Evolutionary conservation across 768 basidiomycete genomes (phyloP), one percentile per base, ranked within the genome.

Genomic region (Strobilomyces echinocephalus): DNA sequence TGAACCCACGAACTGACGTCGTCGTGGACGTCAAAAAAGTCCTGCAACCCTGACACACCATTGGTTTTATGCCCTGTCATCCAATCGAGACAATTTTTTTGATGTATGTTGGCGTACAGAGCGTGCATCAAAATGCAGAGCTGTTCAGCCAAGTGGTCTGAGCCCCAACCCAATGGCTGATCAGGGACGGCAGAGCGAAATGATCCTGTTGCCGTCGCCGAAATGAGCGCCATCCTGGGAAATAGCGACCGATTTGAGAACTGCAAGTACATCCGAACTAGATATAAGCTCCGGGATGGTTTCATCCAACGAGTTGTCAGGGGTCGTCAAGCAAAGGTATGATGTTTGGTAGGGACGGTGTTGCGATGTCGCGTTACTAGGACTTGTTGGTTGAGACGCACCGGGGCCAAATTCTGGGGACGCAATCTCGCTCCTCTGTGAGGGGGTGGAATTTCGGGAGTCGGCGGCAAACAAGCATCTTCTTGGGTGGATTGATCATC

Each of bases 111-210:
- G 54, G 74, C 69, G 67, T 93, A 95, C 7, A 85, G 73, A 35
- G 76, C 71, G 51, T 78, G 82, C 66, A 95, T 90, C 56, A 84
- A 73, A 42, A 94, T 71, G n/a, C 86, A 83, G 41, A 95, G 74
- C 61, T 95, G 91, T 40, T 91, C 82, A 0, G 91, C 91, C 33
- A 95, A 63, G 51, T 86, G 82, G 20, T 77, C 63, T 2, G 89
- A 77, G 59, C 88, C 84, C 54, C 88, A 74, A 58, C 41, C 34
- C 15, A 51, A n/a, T 8, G 28, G 28, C 15, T 36, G n/a, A 33
- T 55, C 14, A 31, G 47, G 42, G 30, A 4, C 21, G 14, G 40
- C 31, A 2, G 20, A 21, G 28, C 38, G 39, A 41, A 30, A 4
- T 24, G 24, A 30, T 30, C 30, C 38, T 28, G 44, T 18, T 4